These are phyloP conservation scores for Herpetospermum pedunculosum DNA, from an alignment of 306 rosid genomes.

Conservation along the genomic window DNA sequence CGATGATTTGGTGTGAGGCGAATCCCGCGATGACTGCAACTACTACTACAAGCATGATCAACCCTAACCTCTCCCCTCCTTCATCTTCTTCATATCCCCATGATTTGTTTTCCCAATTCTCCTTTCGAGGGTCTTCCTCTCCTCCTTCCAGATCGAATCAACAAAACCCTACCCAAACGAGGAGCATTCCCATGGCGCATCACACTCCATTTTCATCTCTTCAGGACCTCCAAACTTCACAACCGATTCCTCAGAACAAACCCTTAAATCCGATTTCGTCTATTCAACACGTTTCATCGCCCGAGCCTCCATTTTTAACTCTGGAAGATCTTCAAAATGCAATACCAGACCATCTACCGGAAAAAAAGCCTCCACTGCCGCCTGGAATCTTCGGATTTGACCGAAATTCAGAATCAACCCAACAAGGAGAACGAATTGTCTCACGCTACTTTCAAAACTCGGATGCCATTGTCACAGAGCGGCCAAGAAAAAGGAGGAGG, in stretches of 20 bases:
- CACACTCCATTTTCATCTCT: not conserved
- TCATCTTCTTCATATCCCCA: not conserved
- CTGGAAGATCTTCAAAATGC: slow-evolving; percentile 1
- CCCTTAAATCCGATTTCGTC: not conserved
- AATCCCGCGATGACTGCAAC: not conserved
- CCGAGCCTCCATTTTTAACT: not conserved
- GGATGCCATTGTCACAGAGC: not conserved
- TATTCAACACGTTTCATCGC: too few species aligned
- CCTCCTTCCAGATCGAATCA: not conserved
- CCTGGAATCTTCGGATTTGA: not conserved
- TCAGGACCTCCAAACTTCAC: not conserved
- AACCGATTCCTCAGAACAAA: not conserved
- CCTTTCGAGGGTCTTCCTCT: not conserved
- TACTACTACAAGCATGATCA: not conserved
- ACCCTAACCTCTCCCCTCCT: not conserved
- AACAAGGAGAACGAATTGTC: not conserved
- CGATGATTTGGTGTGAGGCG: not conserved
- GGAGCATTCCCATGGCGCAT: not conserved
- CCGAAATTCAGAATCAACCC: not conserved
- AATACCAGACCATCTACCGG: not conserved
- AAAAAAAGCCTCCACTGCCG: not conserved
- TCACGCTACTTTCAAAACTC: not conserved
- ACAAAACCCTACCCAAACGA: not conserved
- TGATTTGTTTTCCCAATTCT: not conserved
- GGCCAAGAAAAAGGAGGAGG: not conserved